A percentile compares a stretch with the other conserved stretches of the same genome.
phyloP scores from a whole-genome alignment of 805 yeast genomes.

The Suhomyces faveliae region DNA sequence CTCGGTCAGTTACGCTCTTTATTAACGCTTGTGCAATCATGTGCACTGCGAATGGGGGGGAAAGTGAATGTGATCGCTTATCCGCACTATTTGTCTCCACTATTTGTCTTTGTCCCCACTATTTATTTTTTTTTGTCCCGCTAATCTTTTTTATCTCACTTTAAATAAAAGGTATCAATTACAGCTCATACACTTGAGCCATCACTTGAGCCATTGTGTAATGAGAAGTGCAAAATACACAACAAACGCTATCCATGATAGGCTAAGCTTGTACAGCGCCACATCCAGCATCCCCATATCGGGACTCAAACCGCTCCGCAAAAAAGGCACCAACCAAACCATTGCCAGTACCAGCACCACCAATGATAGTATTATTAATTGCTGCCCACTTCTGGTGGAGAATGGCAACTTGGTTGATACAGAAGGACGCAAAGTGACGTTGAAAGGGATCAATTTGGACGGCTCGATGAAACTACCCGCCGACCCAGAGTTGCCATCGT shows the following conservation, averaged over 20 bases:
- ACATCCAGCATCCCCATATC: slow-evolving; percentile 23
- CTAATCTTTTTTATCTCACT: no score
- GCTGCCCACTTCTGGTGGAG: slow-evolving; percentile 29
- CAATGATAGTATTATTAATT: slow-evolving; percentile 11
- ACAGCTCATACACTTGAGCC: no score
- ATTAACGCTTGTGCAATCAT: background rate
- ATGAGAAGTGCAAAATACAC: slow-evolving; percentile 25
- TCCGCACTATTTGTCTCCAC: background rate
- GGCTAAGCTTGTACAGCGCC: slow-evolving; percentile 29
- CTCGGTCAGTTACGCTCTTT: no score
- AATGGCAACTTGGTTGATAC: slow-evolving; percentile 60
- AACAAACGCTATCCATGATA: slow-evolving; percentile 31
- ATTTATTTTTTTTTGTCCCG: no score
- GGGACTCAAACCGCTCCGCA: slow-evolving; percentile 29
- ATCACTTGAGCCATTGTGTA: no score
- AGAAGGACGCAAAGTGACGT: slow-evolving; percentile 56
- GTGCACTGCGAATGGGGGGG: background rate
- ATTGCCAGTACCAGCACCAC: slow-evolving; percentile 12
- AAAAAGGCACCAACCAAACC: slow-evolving; percentile 17
- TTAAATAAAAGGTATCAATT: no score
- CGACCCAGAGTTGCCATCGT: slow-evolving; percentile 48
- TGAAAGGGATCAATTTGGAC: slow-evolving; percentile 83
- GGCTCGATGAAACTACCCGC: slow-evolving; percentile 70
- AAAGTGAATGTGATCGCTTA: background rate
- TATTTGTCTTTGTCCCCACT: no score